Conservation (phyloP, 352 stramenopile species). For the Phytophthora syringae region DNA sequence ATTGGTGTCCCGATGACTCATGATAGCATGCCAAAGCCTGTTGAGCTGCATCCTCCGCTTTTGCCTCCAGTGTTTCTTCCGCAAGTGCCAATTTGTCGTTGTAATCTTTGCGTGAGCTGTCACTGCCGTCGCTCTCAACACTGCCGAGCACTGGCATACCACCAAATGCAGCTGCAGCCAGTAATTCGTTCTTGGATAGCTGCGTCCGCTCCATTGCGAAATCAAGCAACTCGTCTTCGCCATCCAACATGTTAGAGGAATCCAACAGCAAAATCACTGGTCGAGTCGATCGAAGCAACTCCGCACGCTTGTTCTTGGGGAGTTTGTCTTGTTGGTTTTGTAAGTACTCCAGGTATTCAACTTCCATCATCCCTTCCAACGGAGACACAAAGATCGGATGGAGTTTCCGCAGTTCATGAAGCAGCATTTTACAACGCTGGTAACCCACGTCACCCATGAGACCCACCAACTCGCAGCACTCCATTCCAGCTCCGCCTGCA, state of each 20-base stretch:
- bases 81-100: conserved; percentile 45
- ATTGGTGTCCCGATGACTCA: conserved; percentile 59
- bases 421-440: conserved; percentile 65
- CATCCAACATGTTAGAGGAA: conserved; percentile 46
- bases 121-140: conserved; percentile 20
- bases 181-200: conserved; percentile 54
- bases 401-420: conserved; percentile 63
- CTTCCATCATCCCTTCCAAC: conserved; percentile 54
- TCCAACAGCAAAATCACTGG: conserved; percentile 65
- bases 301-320: conserved; percentile 25
- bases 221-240: conserved; percentile 63
- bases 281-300: conserved; percentile 40
- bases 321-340: conserved; percentile 41
- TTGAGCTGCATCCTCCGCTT: conserved; percentile 49
- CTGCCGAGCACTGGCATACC: conserved; percentile 9
- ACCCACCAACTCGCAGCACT: conserved; percentile 66
- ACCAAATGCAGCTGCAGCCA: conserved; percentile 64
- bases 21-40: conserved; percentile 52
- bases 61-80: conserved; percentile 57
- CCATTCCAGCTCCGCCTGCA: conserved; percentile 17
- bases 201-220: conserved; percentile 63
- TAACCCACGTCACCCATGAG: conserved; percentile 61
- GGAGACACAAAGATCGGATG: conserved; percentile 59
- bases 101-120: conserved; percentile 21
- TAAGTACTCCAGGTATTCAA: conserved; percentile 61